These are phyloP conservation scores for Ogataea trehaloabstinens DNA, from an alignment of 805 yeast species.

Conservation along the genomic window DNA sequence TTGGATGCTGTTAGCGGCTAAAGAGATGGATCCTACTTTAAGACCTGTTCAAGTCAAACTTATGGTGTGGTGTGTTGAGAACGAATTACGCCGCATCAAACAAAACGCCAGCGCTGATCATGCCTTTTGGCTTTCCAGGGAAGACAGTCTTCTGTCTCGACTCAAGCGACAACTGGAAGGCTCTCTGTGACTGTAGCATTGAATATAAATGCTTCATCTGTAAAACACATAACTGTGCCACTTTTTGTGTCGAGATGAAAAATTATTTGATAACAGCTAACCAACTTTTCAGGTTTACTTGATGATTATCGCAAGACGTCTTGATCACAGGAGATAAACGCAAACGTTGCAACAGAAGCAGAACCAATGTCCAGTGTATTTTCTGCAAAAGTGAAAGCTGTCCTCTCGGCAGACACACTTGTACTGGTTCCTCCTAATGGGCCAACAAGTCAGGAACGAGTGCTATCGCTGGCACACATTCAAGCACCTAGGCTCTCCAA, in stretches of 20 bases:
- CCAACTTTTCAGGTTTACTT: no score
- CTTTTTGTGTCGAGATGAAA: no score
- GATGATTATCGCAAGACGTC: no score
- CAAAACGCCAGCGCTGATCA: constrained; percentile 5
- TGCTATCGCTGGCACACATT: constrained; percentile 62
- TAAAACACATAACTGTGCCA: neutral
- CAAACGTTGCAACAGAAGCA: no score
- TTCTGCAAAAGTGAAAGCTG: constrained; percentile 66
- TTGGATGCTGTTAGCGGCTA: constrained; percentile 73
- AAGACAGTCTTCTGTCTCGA: constrained; percentile 22
- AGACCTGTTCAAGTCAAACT: constrained; percentile 27
- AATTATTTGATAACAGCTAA: no score
- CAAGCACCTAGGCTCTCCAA: constrained; percentile 50
- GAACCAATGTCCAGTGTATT: constrained; percentile 36
- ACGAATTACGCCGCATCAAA: constrained; percentile 6
- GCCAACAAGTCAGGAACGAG: constrained; percentile 55
- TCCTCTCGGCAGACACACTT: constrained; percentile 68
- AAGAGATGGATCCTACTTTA: constrained; percentile 53
- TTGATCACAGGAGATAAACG: no score
- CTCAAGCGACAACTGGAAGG: constrained; percentile 15
- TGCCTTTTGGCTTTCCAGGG: constrained; percentile 27
- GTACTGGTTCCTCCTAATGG: constrained; percentile 52
- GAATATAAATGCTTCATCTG: neutral
- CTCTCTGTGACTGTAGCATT: no score
- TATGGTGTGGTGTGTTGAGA: constrained; percentile 24